These are phyloP conservation scores for Rhodotorula sp. DNA, from an alignment of 1,284 basidiomycete species.

Conservation along the genomic window DNA sequence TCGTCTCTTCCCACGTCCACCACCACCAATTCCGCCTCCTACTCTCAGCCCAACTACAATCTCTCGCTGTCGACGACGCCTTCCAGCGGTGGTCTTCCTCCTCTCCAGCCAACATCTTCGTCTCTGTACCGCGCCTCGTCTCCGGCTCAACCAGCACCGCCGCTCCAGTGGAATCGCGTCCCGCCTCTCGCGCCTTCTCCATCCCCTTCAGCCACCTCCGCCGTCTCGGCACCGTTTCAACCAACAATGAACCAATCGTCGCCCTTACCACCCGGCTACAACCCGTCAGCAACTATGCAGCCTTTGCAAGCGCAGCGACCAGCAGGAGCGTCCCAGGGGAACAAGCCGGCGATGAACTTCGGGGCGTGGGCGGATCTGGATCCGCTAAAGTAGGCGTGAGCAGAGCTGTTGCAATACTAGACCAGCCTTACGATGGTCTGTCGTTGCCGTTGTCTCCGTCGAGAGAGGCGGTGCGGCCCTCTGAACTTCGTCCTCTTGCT, in stretches of 20 bases:
- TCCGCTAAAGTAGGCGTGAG: slow-evolving; percentile 31
- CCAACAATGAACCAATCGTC: neutral
- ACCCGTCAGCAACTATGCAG: slow-evolving; percentile 9
- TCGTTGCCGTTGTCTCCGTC: too few relatives aligned
- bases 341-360: slow-evolving; percentile 8
- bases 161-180: slow-evolving; percentile 30
- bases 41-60: slow-evolving; percentile 24
- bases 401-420: too few relatives aligned
- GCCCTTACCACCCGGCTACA: slow-evolving; percentile 22
- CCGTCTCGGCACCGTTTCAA: neutral
- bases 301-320: slow-evolving; percentile 1
- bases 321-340: neutral
- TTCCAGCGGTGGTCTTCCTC: slow-evolving; percentile 1
- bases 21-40: neutral
- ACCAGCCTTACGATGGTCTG: too few relatives aligned
- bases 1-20: too few relatives aligned
- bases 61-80: slow-evolving; percentile 22
- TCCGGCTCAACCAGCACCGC: neutral
- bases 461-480: too few relatives aligned
- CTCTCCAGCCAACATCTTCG: slow-evolving; percentile 16
- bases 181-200: slow-evolving; percentile 2
- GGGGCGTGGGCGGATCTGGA: slow-evolving; percentile 39
- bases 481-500: too few relatives aligned
- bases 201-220: neutral
- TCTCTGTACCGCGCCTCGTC: slow-evolving; percentile 12